Evolutionary conservation across 805 yeast species (phyloP).

Genomic region (Priceomyces castillae): DNA sequence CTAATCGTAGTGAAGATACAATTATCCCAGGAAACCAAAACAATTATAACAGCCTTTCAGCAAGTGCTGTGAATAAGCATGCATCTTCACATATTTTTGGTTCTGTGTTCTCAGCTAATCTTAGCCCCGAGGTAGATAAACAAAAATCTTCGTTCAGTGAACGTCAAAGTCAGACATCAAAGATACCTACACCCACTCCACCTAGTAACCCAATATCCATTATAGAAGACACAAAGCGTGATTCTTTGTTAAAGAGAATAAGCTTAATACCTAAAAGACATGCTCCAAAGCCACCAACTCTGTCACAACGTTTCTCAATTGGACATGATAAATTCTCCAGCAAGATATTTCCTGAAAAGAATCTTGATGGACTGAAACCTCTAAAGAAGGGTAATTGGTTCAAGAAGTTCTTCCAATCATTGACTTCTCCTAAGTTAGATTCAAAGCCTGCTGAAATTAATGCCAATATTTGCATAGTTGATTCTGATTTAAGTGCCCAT

Average conservation of each 20-base stretch:
- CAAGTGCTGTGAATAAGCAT: neutral
- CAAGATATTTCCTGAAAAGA: neutral
- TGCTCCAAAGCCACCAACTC: constrained; percentile 39
- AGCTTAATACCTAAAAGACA: constrained; percentile 37
- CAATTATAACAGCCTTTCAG: constrained; percentile 1
- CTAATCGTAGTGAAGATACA: neutral
- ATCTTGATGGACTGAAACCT: constrained; percentile 1
- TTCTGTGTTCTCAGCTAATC: constrained; percentile 1
- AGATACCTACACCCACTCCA: neutral
- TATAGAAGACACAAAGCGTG: constrained; percentile 5
- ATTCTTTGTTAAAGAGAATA: constrained; percentile 22
- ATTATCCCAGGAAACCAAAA: neutral
- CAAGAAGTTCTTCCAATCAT: constrained; percentile 32
- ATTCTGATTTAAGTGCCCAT: constrained; percentile 27
- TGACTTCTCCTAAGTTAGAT: constrained; percentile 11
- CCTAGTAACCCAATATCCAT: neutral
- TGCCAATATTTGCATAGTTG: constrained; percentile 31
- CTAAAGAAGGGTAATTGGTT: constrained; percentile 35
- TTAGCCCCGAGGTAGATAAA: constrained; percentile 3
- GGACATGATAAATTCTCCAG: constrained; percentile 14
- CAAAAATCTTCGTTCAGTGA: constrained; percentile 4
- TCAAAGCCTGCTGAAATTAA: constrained; percentile 5
- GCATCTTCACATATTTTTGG: constrained; percentile 3
- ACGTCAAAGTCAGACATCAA: neutral
- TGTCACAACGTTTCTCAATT: constrained; percentile 31